A percentile compares a stretch with the other conserved stretches of the same genome.
Conservation (phyloP, 1,284 basidiomycete genomes). For the Ganoderma meredithae region DNA sequence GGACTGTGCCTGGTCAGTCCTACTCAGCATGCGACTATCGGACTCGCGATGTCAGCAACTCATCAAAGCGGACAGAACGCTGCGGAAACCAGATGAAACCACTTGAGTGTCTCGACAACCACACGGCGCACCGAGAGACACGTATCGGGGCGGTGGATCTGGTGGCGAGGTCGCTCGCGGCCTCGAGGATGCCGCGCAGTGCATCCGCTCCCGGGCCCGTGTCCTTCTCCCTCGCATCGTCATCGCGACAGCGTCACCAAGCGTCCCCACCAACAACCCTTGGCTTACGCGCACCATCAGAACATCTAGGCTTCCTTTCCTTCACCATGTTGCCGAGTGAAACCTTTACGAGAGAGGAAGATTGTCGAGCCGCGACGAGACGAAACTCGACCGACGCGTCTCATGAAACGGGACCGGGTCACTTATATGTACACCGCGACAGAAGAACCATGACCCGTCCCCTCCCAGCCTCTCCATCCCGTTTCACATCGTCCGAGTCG, state of each 20-base stretch:
- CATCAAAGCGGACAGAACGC: background rate
- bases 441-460: background rate
- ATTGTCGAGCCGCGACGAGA: constrained; percentile 33
- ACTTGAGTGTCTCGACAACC: background rate
- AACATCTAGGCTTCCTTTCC: constrained; percentile 19
- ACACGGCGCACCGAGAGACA: background rate
- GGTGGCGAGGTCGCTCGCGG: background rate
- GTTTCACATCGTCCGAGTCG: background rate
- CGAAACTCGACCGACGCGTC: constrained; percentile 29
- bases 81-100: background rate
- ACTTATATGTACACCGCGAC: constrained; percentile 24
- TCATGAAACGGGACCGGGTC: background rate
- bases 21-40: constrained; percentile 9
- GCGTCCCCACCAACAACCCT: background rate
- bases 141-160: constrained; percentile 4
- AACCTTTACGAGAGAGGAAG: constrained; percentile 12
- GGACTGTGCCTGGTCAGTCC: background rate
- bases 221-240: constrained; percentile 20
- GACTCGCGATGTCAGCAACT: constrained; percentile 9
- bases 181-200: background rate
- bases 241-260: constrained; percentile 31
- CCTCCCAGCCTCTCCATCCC: background rate
- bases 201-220: constrained; percentile 5
- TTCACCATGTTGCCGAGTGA: constrained; percentile 22
- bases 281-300: constrained; percentile 20